phyloP scores from a whole-genome alignment of 176 grass and related monocot genomes.

The Eragrostis nindensis region DNA sequence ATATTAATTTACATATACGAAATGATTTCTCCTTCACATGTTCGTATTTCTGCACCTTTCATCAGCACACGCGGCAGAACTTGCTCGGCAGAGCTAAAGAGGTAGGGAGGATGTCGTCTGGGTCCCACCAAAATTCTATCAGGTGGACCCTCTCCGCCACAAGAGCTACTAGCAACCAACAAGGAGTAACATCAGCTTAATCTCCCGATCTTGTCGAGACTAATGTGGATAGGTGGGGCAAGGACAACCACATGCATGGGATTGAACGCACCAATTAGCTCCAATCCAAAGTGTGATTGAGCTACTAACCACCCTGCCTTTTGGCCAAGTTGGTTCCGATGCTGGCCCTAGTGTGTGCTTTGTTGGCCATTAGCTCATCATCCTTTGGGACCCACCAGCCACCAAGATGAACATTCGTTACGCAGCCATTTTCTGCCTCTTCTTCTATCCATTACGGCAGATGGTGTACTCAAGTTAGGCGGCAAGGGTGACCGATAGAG shows the following conservation, averaged over 20 bases:
- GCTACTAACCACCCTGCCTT: slow-evolving; percentile 1
- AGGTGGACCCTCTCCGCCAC: neutral
- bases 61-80: neutral
- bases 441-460: neutral
- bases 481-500: neutral
- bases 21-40: neutral
- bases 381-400: neutral
- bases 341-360: slow-evolving; percentile 27
- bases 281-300: slow-evolving; percentile 15
- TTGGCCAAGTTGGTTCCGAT: slow-evolving; percentile 20
- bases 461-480: neutral
- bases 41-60: neutral
- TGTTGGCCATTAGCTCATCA: slow-evolving; percentile 27
- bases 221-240: neutral
- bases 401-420: neutral
- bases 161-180: neutral
- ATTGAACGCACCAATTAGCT: slow-evolving; percentile 24
- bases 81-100: neutral
- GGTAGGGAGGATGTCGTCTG: slow-evolving; percentile 22
- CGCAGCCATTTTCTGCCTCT: neutral
- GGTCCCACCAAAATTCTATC: neutral
- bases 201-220: slow-evolving; percentile 3
- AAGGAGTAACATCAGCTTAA: neutral
- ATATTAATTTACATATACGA: neutral
- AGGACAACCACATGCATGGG: slow-evolving; percentile 7